Conservation (phyloP, 306 rosid genomes). For the Vachellia pachyceras region DNA sequence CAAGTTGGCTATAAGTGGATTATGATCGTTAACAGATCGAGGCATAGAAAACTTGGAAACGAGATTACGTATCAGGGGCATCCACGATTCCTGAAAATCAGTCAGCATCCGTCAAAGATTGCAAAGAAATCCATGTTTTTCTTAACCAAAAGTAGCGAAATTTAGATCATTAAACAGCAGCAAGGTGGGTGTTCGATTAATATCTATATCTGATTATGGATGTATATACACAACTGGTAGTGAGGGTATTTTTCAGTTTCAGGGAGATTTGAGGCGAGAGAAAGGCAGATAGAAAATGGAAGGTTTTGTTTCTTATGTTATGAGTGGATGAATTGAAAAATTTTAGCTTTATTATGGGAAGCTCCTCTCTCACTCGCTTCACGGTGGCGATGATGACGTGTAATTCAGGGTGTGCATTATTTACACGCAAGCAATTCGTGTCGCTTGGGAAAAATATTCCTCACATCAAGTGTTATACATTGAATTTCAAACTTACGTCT, state of each 20-base stretch:
- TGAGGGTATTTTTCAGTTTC: not conserved
- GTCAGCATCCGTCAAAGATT: constrained; percentile 56
- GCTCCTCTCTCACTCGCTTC: not conserved
- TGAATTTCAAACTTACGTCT: too few species aligned
- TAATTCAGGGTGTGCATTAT: not conserved
- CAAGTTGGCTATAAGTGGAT: constrained; percentile 46
- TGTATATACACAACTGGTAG: not conserved
- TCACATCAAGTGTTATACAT: too few species aligned
- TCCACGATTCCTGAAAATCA: constrained; percentile 59
- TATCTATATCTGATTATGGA: not conserved
- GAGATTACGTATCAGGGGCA: constrained; percentile 60
- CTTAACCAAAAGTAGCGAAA: constrained; percentile 32
- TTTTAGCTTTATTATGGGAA: not conserved
- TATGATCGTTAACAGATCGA: constrained; percentile 59
- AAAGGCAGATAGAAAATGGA: not conserved
- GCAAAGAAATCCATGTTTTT: constrained; percentile 39
- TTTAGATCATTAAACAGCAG: constrained; percentile 46
- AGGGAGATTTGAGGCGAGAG: not conserved
- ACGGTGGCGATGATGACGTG: not conserved
- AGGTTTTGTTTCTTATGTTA: not conserved
- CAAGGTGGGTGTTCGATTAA: constrained; percentile 37
- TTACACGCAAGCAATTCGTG: not conserved
- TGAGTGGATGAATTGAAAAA: constrained; percentile 1
- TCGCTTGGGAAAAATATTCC: too few species aligned
- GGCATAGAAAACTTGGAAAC: constrained; percentile 43